Conservation (phyloP, 2,329 filamentous ascomycete species). For the Mariannaea elegans region DNA sequence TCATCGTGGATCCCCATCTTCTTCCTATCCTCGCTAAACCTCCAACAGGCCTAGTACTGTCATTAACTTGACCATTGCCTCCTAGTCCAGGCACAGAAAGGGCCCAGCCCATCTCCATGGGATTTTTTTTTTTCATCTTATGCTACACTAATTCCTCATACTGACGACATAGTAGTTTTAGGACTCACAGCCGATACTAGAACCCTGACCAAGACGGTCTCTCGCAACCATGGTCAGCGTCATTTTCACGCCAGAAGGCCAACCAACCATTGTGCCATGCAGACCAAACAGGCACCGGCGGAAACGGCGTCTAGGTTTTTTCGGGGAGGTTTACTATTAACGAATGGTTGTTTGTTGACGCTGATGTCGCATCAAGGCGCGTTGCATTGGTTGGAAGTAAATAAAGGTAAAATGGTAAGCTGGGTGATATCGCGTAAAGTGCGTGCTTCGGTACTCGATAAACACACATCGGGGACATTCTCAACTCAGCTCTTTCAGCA, state of each 20-base stretch:
- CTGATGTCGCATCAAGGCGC: constrained; percentile 12
- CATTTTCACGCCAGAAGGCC: neutral
- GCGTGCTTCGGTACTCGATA: neutral
- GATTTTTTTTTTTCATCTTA: neutral
- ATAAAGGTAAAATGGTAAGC: neutral
- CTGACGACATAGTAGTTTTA: neutral
- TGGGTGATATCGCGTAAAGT: neutral
- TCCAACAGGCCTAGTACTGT: neutral
- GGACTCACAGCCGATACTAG: no score
- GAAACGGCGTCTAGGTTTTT: constrained; percentile 21
- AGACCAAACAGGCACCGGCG: constrained; percentile 19
- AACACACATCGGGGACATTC: neutral
- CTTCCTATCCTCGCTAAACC: no score
- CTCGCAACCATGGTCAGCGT: neutral
- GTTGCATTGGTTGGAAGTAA: constrained; percentile 15
- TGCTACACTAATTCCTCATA: neutral
- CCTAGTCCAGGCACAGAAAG: neutral
- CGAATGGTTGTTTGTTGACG: constrained; percentile 12
- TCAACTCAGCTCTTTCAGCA: neutral
- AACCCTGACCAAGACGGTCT: no score
- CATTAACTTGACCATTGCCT: neutral
- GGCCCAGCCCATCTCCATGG: no score
- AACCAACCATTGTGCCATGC: neutral
- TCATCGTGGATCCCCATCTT: neutral
- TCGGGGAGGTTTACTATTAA: neutral